Conservation (phyloP, 1,139 yeast genomes). For the Saccharomyces hybrid region DNA sequence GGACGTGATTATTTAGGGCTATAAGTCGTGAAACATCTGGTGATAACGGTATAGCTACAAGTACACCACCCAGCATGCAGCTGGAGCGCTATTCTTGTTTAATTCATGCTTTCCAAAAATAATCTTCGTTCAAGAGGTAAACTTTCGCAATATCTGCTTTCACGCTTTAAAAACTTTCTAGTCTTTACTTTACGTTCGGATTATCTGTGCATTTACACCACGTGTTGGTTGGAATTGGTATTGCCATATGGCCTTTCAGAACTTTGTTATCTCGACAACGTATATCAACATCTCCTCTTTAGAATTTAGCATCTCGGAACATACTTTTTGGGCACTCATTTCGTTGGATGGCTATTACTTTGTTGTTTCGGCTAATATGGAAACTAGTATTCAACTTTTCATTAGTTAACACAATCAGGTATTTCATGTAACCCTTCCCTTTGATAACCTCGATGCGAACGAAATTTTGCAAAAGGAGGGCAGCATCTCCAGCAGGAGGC, state of each 20-base stretch:
- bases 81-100: too few species aligned
- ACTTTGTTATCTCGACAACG: not conserved
- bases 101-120: too few species aligned
- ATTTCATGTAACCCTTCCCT: not conserved
- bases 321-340: constrained; percentile 33
- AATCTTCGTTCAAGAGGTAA: too few species aligned
- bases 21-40: too few species aligned
- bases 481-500: not conserved
- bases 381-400: constrained; percentile 3
- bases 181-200: too few species aligned
- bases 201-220: too few species aligned
- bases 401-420: not conserved
- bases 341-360: constrained; percentile 21
- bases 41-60: too few species aligned
- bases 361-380: constrained; percentile 7
- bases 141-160: too few species aligned
- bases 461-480: not conserved
- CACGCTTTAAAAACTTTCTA: too few species aligned
- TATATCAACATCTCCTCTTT: not conserved
- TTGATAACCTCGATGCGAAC: not conserved
- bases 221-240: not conserved
- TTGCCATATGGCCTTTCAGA: constrained; percentile 2
- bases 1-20: not conserved
- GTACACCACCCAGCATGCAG: too few species aligned
- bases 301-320: constrained; percentile 8